Percentiles rank a stretch among this genome's conserved stretches.
These are phyloP conservation scores for Diaporthe ilicicola DNA, from an alignment of 2,329 filamentous ascomycete genomes.

Conservation along the genomic window DNA sequence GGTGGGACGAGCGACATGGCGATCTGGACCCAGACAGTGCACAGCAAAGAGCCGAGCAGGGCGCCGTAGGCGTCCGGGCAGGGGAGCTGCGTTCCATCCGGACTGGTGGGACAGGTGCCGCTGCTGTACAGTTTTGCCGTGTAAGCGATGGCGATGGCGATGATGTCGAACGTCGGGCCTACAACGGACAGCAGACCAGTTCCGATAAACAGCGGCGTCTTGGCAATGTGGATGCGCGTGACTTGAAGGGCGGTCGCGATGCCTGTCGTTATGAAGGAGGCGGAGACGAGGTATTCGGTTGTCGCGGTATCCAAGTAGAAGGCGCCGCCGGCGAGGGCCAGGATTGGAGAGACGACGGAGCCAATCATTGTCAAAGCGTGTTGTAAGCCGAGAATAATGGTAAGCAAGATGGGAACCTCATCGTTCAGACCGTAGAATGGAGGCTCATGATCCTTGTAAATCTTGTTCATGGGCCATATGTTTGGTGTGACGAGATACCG, in stretches of 20 bases:
- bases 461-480: slow-evolving; percentile 70
- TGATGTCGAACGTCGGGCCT: slow-evolving; percentile 73
- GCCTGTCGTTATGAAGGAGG: slow-evolving; percentile 73
- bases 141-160: slow-evolving; percentile 70
- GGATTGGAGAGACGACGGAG: slow-evolving; percentile 65
- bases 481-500: slow-evolving; percentile 49
- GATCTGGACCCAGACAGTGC: slow-evolving; percentile 65
- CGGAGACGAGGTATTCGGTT: slow-evolving; percentile 73
- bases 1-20: slow-evolving; percentile 71
- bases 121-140: slow-evolving; percentile 70
- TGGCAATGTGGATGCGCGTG: slow-evolving; percentile 69
- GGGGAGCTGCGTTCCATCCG: slow-evolving; percentile 64
- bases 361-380: slow-evolving; percentile 74
- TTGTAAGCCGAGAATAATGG: slow-evolving; percentile 73
- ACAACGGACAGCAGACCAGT: slow-evolving; percentile 75
- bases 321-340: slow-evolving; percentile 66
- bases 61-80: slow-evolving; percentile 75
- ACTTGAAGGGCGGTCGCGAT: slow-evolving; percentile 73
- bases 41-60: slow-evolving; percentile 63
- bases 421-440: slow-evolving; percentile 78
- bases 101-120: slow-evolving; percentile 67
- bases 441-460: slow-evolving; percentile 54
- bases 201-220: slow-evolving; percentile 69
- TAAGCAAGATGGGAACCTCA: slow-evolving; percentile 72
- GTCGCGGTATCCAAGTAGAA: slow-evolving; percentile 64